Conservation (phyloP, 768 basidiomycete species). For the Suillus paluster region DNA sequence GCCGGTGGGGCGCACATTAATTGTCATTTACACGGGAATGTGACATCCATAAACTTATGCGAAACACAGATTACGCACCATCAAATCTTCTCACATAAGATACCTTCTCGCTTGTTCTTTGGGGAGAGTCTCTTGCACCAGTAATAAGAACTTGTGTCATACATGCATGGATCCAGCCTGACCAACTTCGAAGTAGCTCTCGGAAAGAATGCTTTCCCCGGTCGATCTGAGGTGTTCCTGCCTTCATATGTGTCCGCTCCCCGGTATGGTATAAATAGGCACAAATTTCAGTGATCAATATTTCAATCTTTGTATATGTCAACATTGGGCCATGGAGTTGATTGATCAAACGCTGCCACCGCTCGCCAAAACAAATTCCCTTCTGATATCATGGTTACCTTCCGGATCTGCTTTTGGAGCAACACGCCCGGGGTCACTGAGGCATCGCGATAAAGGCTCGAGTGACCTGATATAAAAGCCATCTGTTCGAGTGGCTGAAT, state of each 20-base stretch:
- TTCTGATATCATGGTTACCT: not conserved
- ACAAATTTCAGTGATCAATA: too few relatives aligned
- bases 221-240: not conserved
- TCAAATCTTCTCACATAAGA: not conserved
- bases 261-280: not conserved
- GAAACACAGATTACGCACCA: not conserved
- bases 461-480: conserved; percentile 6
- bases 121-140: not conserved
- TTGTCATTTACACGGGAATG: not conserved
- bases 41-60: not conserved
- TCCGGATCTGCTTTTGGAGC: not conserved
- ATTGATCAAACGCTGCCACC: not conserved
- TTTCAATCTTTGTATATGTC: not conserved
- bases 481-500: not conserved
- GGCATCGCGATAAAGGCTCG: not conserved
- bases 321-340: not conserved
- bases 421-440: not conserved
- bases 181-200: too few relatives aligned
- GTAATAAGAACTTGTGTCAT: too few relatives aligned
- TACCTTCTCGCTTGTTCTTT: not conserved
- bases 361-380: not conserved
- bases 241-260: not conserved
- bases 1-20: not conserved
- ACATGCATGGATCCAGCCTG: too few relatives aligned
- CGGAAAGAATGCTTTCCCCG: not conserved